Evolutionary conservation across 2,329 filamentous ascomycete genomes (phyloP).

Genomic region (Alternaria sp.): DNA sequence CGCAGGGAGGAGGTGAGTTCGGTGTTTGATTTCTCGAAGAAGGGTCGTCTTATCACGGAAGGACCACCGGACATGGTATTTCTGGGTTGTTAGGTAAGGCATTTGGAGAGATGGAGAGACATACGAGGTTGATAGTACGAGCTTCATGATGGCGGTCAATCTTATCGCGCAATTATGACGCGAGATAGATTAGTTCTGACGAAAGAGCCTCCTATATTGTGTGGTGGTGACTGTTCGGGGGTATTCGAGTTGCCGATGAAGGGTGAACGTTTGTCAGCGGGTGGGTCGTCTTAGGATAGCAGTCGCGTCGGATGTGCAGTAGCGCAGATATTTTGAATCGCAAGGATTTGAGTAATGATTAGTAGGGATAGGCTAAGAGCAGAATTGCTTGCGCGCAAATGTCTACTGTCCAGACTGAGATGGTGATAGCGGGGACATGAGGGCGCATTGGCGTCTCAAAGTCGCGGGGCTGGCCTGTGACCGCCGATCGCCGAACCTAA

Average conservation of each 20-base stretch:
- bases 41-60: constrained; percentile 80
- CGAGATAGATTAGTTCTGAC: not conserved
- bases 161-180: not conserved
- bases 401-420: not conserved
- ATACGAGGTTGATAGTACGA: constrained; percentile 86
- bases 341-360: not conserved
- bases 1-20: constrained; percentile 89
- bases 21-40: constrained; percentile 84
- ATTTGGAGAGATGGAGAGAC: constrained; percentile 39
- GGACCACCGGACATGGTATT: constrained; percentile 88
- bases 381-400: not conserved
- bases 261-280: constrained; percentile 27
- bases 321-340: not conserved
- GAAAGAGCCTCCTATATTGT: not conserved
- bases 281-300: constrained; percentile 12
- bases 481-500: constrained; percentile 22
- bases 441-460: constrained; percentile 31
- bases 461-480: constrained; percentile 29
- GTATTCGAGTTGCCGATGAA: not conserved
- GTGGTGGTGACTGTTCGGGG: not conserved
- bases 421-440: constrained; percentile 10
- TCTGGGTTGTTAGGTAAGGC: constrained; percentile 61
- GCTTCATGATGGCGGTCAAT: constrained; percentile 66
- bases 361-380: not conserved
- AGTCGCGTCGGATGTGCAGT: constrained; percentile 3